These are phyloP conservation scores for Globisporangium middletonii DNA, from an alignment of 352 stramenopile genomes.

Conservation along the genomic window DNA sequence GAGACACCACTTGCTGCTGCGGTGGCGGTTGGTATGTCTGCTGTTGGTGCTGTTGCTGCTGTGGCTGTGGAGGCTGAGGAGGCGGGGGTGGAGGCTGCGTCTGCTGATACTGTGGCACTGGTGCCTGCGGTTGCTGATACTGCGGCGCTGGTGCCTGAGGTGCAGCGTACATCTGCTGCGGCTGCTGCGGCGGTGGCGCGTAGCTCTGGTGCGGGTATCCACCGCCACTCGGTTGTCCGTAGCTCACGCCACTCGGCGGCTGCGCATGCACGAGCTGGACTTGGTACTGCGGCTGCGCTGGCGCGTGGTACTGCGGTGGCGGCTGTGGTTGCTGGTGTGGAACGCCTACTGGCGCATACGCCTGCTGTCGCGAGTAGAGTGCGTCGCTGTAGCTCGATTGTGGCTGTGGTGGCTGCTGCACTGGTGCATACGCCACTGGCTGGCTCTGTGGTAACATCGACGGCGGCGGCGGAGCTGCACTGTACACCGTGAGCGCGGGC, in stretches of 20 bases:
- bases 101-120: neutral
- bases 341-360: conserved; percentile 24
- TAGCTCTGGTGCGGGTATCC: conserved; percentile 7
- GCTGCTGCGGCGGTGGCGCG: conserved; percentile 2
- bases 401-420: neutral
- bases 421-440: no score
- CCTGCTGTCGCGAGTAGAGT: conserved; percentile 27
- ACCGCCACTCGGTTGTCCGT: conserved; percentile 7
- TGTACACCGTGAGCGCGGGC: no score
- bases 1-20: conserved; percentile 18
- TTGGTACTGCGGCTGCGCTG: conserved; percentile 11
- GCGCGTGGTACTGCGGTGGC: conserved; percentile 7
- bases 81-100: conserved; percentile 5
- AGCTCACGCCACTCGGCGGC: neutral
- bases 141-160: conserved; percentile 5
- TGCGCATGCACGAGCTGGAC: conserved; percentile 1
- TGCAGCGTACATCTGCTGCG: conserved; percentile 4
- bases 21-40: neutral
- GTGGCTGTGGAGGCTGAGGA: conserved; percentile 4
- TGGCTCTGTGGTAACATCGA: no score
- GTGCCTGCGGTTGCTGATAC: neutral
- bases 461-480: no score
- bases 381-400: conserved; percentile 26
- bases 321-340: neutral
- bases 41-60: conserved; percentile 17